These are phyloP conservation scores for Begonia masoniana DNA, from an alignment of 306 rosid species.

Conservation along the genomic window DNA sequence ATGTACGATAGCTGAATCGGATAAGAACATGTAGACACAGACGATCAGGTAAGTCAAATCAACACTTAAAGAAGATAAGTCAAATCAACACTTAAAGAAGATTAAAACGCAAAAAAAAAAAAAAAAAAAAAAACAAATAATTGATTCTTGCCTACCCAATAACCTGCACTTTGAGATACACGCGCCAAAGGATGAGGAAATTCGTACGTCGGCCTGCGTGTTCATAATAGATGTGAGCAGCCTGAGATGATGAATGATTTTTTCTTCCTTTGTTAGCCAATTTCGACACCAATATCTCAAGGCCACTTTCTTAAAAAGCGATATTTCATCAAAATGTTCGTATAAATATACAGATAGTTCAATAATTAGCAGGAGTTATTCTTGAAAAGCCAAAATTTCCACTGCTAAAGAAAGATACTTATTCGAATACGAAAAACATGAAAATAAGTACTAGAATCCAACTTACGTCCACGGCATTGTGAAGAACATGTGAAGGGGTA, in stretches of 20 bases:
- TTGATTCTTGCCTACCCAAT: conserved; percentile 60
- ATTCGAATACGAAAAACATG: not conserved
- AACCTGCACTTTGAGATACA: conserved; percentile 83
- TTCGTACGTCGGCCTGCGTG: conserved; percentile 80
- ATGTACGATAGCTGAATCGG: conserved; percentile 69
- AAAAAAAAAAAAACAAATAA: conserved; percentile 2
- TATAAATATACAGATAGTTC: no score
- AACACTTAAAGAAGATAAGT: conserved; percentile 17
- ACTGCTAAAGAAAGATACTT: no score
- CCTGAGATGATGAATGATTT: conserved; percentile 1
- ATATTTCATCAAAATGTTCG: not conserved
- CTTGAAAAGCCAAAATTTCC: no score
- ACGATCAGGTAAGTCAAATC: conserved; percentile 12
- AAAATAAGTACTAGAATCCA: conserved; percentile 7
- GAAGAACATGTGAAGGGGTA: conserved; percentile 96
- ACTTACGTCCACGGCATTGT: conserved; percentile 99
- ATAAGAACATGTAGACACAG: conserved; percentile 12
- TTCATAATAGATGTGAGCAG: conserved; percentile 19
- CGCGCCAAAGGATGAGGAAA: conserved; percentile 96
- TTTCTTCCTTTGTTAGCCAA: conserved; percentile 1
- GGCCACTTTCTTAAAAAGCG: not conserved
- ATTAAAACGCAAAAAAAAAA: not conserved
- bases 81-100: conserved; percentile 17
- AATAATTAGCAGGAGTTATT: no score
- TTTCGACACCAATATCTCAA: not conserved